These are phyloP conservation scores for Vicia faba DNA, from an alignment of 306 rosid species.

Conservation along the genomic window DNA sequence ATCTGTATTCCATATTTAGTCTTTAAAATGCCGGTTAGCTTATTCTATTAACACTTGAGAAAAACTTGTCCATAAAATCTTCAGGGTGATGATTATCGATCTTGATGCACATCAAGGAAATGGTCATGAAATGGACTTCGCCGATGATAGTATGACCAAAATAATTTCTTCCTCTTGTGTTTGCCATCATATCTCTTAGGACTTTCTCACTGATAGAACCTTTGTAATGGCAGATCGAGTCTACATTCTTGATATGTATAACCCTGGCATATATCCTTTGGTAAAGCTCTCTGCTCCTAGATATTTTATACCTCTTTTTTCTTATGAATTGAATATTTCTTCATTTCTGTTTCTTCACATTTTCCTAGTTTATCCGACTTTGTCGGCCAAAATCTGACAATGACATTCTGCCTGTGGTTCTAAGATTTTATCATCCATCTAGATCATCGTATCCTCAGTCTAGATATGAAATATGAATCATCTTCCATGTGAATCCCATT, in stretches of 20 bases:
- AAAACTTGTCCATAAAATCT: slow-evolving; percentile 38
- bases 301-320: slow-evolving; percentile 28
- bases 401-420: slow-evolving; percentile 12
- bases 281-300: slow-evolving; percentile 54
- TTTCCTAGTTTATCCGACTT: slow-evolving; percentile 22
- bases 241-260: slow-evolving; percentile 85
- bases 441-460: background rate
- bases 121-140: slow-evolving; percentile 87
- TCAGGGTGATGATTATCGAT: slow-evolving; percentile 93
- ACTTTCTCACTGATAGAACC: slow-evolving; percentile 30
- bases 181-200: slow-evolving; percentile 35
- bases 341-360: background rate
- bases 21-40: slow-evolving; percentile 23
- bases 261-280: slow-evolving; percentile 90
- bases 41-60: slow-evolving; percentile 27
- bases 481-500: background rate
- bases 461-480: background rate
- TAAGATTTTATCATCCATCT: slow-evolving; percentile 10
- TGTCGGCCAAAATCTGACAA: slow-evolving; percentile 12
- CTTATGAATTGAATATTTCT: slow-evolving; percentile 19
- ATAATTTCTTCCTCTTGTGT: slow-evolving; percentile 18
- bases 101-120: slow-evolving; percentile 99
- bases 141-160: slow-evolving; percentile 67
- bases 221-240: slow-evolving; percentile 69
- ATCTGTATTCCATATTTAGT: slow-evolving; percentile 6